These are phyloP conservation scores for Boletus sp. DNA, from an alignment of 768 basidiomycete genomes.

Conservation along the genomic window DNA sequence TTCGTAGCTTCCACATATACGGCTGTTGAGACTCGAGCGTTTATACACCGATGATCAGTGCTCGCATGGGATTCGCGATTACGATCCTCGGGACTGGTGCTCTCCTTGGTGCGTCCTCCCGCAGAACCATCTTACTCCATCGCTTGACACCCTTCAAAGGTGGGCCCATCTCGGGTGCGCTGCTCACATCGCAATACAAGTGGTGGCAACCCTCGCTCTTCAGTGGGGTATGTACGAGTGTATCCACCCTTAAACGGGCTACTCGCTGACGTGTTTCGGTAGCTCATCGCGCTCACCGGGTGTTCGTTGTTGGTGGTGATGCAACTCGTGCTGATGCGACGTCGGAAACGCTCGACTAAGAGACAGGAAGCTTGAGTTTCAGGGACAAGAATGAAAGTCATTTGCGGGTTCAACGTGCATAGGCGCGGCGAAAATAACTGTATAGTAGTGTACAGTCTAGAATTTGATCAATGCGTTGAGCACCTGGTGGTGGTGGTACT, in stretches of 20 bases:
- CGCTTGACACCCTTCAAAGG: constrained; percentile 29
- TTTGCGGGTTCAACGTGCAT: too few relatives aligned
- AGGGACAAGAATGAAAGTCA: too few relatives aligned
- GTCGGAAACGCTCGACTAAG: not conserved
- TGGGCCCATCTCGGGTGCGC: constrained; percentile 53
- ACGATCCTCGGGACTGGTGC: constrained; percentile 11
- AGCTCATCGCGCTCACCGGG: constrained; percentile 6
- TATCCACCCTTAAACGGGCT: not conserved
- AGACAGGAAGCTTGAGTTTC: not conserved
- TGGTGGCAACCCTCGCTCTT: constrained; percentile 61
- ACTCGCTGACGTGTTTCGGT: too few relatives aligned
- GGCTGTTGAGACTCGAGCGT: too few relatives aligned
- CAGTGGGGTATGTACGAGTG: constrained; percentile 34
- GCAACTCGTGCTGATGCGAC: constrained; percentile 2
- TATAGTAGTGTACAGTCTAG: too few relatives aligned
- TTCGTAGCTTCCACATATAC: constrained; percentile 9
- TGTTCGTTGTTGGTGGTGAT: not conserved
- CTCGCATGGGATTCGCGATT: not conserved
- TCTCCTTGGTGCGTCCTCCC: constrained; percentile 20
- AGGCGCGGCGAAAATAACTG: too few relatives aligned
- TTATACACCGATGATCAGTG: too few relatives aligned
- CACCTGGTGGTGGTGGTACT: too few relatives aligned
- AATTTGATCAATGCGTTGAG: too few relatives aligned
- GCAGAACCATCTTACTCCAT: not conserved
- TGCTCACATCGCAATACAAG: constrained; percentile 47